Evolutionary conservation across 2,329 filamentous ascomycete genomes (phyloP).

Genomic region (Penicillium sp.): DNA sequence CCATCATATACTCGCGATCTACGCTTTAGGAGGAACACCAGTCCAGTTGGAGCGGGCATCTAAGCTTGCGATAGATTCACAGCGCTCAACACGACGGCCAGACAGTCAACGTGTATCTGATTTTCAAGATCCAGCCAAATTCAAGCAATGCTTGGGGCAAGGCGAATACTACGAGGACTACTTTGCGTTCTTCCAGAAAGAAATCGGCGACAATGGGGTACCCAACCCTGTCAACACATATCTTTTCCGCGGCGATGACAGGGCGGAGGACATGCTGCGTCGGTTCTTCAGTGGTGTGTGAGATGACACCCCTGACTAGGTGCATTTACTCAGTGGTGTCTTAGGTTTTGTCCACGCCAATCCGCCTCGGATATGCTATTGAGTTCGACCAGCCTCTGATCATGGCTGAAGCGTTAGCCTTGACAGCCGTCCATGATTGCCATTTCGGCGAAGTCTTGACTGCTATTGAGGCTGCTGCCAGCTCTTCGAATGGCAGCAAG

Average conservation of each 20-base stretch:
- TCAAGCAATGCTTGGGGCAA: slow-evolving; percentile 11
- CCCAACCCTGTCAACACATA: slow-evolving; percentile 23
- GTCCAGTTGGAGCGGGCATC: slow-evolving; percentile 23
- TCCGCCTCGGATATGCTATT: slow-evolving; percentile 21
- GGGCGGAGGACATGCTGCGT: slow-evolving; percentile 25
- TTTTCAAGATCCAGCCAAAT: slow-evolving; percentile 9
- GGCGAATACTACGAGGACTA: slow-evolving; percentile 22
- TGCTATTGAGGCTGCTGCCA: slow-evolving; percentile 3
- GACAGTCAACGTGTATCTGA: slow-evolving; percentile 11
- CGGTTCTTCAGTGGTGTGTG: slow-evolving; percentile 19
- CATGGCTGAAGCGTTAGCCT: slow-evolving; percentile 17
- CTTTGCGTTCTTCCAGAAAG: slow-evolving; percentile 26
- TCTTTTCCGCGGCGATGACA: slow-evolving; percentile 25
- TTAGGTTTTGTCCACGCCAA: slow-evolving; percentile 20
- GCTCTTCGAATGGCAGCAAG: background rate
- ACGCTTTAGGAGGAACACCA: slow-evolving; percentile 23
- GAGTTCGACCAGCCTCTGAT: slow-evolving; percentile 20
- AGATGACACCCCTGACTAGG: background rate
- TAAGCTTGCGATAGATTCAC: slow-evolving; percentile 23
- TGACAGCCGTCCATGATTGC: slow-evolving; percentile 17
- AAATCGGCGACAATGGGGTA: slow-evolving; percentile 22
- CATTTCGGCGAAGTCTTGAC: slow-evolving; percentile 13
- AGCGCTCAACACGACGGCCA: slow-evolving; percentile 13
- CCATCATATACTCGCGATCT: slow-evolving; percentile 28
- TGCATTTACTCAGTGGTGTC: background rate